These are phyloP conservation scores for Pseudonectria buxi DNA, from an alignment of 2,329 filamentous ascomycete species.

Conservation along the genomic window DNA sequence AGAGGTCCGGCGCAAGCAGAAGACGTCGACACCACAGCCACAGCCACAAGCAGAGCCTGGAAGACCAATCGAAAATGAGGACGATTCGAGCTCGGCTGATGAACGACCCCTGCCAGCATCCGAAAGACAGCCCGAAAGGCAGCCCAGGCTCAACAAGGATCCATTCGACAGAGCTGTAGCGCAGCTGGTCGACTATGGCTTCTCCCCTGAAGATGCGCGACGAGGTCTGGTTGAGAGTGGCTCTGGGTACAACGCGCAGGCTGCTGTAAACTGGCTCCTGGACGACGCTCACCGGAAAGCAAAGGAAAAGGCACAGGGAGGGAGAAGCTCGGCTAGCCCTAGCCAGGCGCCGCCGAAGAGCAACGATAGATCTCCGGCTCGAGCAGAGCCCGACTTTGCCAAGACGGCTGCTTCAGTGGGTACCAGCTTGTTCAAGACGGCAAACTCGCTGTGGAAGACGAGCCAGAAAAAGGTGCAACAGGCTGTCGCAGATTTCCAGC, in stretches of 20 bases:
- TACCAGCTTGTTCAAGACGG: slow-evolving; percentile 81
- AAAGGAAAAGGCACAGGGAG: slow-evolving; percentile 58
- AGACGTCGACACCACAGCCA: slow-evolving; percentile 28
- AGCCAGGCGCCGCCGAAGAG: slow-evolving; percentile 23
- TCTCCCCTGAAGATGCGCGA: slow-evolving; percentile 75
- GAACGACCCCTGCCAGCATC: slow-evolving; percentile 26
- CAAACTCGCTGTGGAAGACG: slow-evolving; percentile 91
- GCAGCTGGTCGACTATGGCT: slow-evolving; percentile 92
- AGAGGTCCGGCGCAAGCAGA: slow-evolving; percentile 47
- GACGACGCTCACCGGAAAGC: slow-evolving; percentile 85
- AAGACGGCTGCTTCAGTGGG: slow-evolving; percentile 79
- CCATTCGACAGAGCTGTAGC: slow-evolving; percentile 71
- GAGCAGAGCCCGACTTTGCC: slow-evolving; percentile 63
- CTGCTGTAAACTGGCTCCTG: slow-evolving; percentile 80
- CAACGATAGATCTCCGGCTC: slow-evolving; percentile 50
- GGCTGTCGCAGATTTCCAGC: slow-evolving; percentile 79
- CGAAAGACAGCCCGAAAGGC: slow-evolving; percentile 18
- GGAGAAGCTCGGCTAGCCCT: slow-evolving; percentile 33
- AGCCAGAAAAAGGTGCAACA: slow-evolving; percentile 89
- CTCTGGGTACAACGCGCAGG: slow-evolving; percentile 72
- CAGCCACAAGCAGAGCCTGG: slow-evolving; percentile 42
- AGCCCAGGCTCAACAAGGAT: slow-evolving; percentile 25
- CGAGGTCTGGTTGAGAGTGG: slow-evolving; percentile 75
- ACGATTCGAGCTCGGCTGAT: slow-evolving; percentile 40
- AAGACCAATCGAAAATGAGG: slow-evolving; percentile 46